These are phyloP conservation scores for Fusarium clavum DNA, from an alignment of 2,329 filamentous ascomycete species.

Conservation along the genomic window DNA sequence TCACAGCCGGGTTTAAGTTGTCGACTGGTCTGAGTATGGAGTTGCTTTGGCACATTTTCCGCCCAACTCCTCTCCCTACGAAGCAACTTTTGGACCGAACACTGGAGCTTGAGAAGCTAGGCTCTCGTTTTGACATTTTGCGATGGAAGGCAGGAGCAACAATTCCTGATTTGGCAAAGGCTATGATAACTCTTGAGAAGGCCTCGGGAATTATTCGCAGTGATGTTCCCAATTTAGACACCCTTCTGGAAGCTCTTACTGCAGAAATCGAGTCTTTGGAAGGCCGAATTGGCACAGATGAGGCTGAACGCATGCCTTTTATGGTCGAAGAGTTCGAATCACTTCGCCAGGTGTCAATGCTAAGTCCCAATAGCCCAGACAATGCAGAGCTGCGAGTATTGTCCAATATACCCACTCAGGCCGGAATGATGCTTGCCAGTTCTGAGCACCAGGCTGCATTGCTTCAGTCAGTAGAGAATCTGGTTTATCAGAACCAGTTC, in stretches of 20 bases:
- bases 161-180: constrained; percentile 63
- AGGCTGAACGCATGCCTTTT: constrained; percentile 59
- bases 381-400: constrained; percentile 59
- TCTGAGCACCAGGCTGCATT: constrained; percentile 53
- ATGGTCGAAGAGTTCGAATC: constrained; percentile 67
- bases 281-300: constrained; percentile 56
- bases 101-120: constrained; percentile 66
- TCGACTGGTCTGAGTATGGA: constrained; percentile 85
- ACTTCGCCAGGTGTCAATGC: constrained; percentile 63
- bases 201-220: constrained; percentile 66
- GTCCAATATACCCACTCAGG: constrained; percentile 55
- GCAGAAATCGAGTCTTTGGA: constrained; percentile 66
- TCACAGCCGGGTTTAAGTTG: constrained; percentile 77
- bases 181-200: constrained; percentile 65
- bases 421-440: constrained; percentile 50
- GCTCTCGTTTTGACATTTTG: constrained; percentile 69
- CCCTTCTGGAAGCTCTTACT: constrained; percentile 62
- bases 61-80: constrained; percentile 69
- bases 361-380: constrained; percentile 48
- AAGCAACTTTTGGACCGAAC: constrained; percentile 59
- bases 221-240: constrained; percentile 55
- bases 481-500: constrained; percentile 56
- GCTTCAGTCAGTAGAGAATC: constrained; percentile 61
- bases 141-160: constrained; percentile 68
- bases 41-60: constrained; percentile 77